phyloP scores from a whole-genome alignment of 179 eudicot genomes.

The Drosera spatulata region DNA sequence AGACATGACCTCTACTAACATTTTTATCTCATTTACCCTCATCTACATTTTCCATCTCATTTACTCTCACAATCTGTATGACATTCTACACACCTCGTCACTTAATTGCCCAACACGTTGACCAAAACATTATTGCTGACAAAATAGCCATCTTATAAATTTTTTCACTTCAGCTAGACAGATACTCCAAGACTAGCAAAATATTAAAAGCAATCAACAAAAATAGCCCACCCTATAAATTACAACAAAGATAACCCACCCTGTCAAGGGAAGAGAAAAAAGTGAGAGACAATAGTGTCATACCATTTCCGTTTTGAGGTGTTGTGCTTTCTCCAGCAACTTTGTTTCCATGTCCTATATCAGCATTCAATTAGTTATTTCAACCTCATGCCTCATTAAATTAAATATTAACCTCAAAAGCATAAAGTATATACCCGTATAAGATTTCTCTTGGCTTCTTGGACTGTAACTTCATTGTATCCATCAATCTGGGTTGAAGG shows the following conservation, averaged over 20 bases:
- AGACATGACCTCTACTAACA: too few relatives aligned
- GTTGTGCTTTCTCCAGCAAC: conserved; percentile 75
- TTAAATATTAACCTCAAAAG: neutral
- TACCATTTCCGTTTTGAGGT: conserved; percentile 73
- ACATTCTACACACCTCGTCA: too few relatives aligned
- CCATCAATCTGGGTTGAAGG: conserved; percentile 94
- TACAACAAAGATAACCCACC: neutral
- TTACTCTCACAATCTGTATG: too few relatives aligned
- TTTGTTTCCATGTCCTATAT: conserved; percentile 81
- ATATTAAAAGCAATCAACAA: neutral
- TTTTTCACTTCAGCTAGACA: too few relatives aligned
- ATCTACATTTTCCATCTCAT: too few relatives aligned
- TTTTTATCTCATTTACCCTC: too few relatives aligned
- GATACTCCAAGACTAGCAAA: neutral
- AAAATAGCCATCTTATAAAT: too few relatives aligned
- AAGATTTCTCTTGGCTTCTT: conserved; percentile 73
- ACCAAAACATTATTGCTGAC: too few relatives aligned
- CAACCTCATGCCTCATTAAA: neutral
- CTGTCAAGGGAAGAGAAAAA: neutral
- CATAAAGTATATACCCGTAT: conserved; percentile 48
- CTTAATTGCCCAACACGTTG: too few relatives aligned
- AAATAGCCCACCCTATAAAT: neutral
- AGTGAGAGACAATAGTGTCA: conserved; percentile 5
- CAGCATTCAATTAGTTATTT: conserved; percentile 4
- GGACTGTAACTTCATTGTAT: conserved; percentile 75